Percentiles rank a stretch among this genome's conserved stretches.
These are phyloP conservation scores for Umbelopsis sp. DNA, from an alignment of 371 early-diverging fungal species.

Conservation along the genomic window DNA sequence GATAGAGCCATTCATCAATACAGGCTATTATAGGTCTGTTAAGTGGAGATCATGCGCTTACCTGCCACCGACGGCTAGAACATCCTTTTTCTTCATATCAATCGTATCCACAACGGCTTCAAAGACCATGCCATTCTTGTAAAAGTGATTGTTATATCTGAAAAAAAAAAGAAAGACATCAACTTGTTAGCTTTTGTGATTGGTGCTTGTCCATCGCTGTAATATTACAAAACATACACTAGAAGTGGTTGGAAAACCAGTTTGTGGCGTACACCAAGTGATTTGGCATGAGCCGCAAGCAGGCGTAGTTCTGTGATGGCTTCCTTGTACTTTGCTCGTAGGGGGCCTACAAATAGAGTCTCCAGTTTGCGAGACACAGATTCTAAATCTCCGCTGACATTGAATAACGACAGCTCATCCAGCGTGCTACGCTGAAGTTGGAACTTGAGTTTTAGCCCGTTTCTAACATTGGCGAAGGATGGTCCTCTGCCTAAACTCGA, in stretches of 20 bases:
- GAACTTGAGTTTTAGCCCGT: constrained; percentile 61
- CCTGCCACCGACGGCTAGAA: constrained; percentile 84
- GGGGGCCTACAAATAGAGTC: constrained; percentile 56
- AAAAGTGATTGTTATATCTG: constrained; percentile 77
- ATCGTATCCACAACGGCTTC: constrained; percentile 64
- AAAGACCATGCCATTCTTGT: constrained; percentile 76
- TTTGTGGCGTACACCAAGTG: constrained; percentile 67
- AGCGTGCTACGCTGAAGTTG: constrained; percentile 63
- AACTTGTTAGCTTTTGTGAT: neutral
- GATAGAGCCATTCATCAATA: too few species aligned
- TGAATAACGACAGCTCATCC: constrained; percentile 70
- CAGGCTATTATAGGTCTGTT: too few species aligned
- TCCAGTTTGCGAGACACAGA: constrained; percentile 56
- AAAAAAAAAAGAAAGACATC: neutral
- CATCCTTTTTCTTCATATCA: constrained; percentile 65
- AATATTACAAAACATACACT: constrained; percentile 47
- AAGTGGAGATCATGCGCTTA: constrained; percentile 14
- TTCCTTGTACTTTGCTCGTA: constrained; percentile 52
- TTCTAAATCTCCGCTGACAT: constrained; percentile 58
- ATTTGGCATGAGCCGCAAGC: constrained; percentile 51
- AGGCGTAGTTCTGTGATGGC: constrained; percentile 52
- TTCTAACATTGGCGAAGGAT: constrained; percentile 66
- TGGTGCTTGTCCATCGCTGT: neutral
- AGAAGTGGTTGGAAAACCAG: constrained; percentile 72
- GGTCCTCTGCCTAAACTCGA: constrained; percentile 61